Conservation (phyloP, 257 asterid genomes). For the Scutellaria baicalensis region DNA sequence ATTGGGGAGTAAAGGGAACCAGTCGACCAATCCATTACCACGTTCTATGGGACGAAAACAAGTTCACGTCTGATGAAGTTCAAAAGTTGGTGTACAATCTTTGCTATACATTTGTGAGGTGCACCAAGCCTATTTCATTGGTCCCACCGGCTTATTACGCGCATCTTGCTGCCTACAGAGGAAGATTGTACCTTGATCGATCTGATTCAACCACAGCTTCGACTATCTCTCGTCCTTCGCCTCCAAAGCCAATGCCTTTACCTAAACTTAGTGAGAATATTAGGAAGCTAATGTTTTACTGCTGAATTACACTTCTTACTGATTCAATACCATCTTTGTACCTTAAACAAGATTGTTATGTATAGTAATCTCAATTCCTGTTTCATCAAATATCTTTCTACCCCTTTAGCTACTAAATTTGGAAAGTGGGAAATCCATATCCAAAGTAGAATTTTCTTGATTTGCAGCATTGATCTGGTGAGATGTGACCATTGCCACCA, state of each 20-base stretch:
- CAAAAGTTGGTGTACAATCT: slow-evolving; percentile 84
- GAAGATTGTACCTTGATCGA: slow-evolving; percentile 72
- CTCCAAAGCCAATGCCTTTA: slow-evolving; percentile 58
- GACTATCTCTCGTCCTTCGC: slow-evolving; percentile 45
- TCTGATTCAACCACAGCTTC: slow-evolving; percentile 24
- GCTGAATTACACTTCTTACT: slow-evolving; percentile 30
- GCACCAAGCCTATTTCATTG: slow-evolving; percentile 90
- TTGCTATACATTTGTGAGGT: slow-evolving; percentile 90
- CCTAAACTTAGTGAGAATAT: slow-evolving; percentile 79
- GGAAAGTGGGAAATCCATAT: slow-evolving; percentile 3
- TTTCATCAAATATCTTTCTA: not conserved
- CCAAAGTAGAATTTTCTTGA: not conserved
- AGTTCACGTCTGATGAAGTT: slow-evolving; percentile 80
- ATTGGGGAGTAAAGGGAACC: slow-evolving; percentile 94
- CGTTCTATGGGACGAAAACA: slow-evolving; percentile 79
- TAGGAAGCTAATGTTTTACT: slow-evolving; percentile 88
- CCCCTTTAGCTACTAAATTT: not conserved
- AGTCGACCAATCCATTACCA: slow-evolving; percentile 90
- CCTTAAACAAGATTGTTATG: not conserved
- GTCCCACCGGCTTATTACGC: slow-evolving; percentile 97
- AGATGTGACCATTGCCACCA: slow-evolving; percentile 8
- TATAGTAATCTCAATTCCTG: not conserved
- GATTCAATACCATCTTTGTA: not conserved
- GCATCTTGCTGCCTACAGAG: slow-evolving; percentile 92
- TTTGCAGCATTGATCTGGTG: not conserved